Evolutionary conservation across 495 filamentous ascomycete species (phyloP), one percentile per base, ranked within the genome.

Genomic region (Corynascus novoguineensis): DNA sequence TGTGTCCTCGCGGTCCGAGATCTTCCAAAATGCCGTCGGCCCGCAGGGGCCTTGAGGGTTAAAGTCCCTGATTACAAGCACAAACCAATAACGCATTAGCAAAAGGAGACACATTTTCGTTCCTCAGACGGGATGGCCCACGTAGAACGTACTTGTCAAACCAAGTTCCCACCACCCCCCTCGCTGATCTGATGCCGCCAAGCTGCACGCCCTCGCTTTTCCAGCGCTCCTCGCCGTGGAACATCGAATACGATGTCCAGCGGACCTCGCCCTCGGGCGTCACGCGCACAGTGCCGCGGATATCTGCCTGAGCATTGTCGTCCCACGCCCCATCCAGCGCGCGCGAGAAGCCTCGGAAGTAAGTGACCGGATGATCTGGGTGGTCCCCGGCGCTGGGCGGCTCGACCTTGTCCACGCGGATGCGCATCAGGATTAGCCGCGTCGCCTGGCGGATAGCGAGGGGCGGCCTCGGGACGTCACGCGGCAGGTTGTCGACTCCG

Each of bases 21-120:
- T 65, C 69, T 88, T 88, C 85, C 85, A 88, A 62, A 85, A 87
- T 6, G 80, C 79, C 14, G 83, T 83, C 7, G 85, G 85, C 5
- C 85, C 85, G 3, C 75, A 82, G 0, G 84, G 84, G 5, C 83
- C 83, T 51, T 81, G 77, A 11, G 71, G 68, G 59, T 82, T 78
- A 58, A 71, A 80, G 62, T 85, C 80, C 57, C 79, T 81, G 28
- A 28, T 29, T 15, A 24, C 10, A 40, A 7, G 3, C 24, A 46
- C 12, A n/a, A n/a, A n/a, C n/a, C n/a, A n/a, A n/a, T n/a, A n/a
- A n/a, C n/a, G n/a, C 24, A 46, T 46, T 46, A 46, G 42, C 24
- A 28, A 25, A 10, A 21, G 25, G 44, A 57, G n/a, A 4, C n/a
- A 21, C 22, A 12, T 25, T 9, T 1, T 14, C 22, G 4, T 12